Conservation (phyloP, 257 asterid genomes). For the Penstemon newberryi region DNA sequence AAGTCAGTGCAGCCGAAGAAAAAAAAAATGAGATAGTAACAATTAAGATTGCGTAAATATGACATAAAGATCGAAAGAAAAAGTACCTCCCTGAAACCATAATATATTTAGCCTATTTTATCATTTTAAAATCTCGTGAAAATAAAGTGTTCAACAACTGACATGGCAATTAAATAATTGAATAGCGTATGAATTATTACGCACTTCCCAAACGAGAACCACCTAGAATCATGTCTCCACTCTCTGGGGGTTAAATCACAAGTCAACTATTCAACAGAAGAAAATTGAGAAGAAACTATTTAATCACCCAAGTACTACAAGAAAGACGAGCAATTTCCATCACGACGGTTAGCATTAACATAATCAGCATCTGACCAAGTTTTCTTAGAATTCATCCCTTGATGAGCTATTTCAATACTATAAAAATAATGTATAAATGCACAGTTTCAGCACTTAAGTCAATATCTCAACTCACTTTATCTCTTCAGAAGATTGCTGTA, state of each 20-base stretch:
- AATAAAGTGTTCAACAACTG: constrained; percentile 19
- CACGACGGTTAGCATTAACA: background rate
- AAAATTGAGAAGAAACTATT: constrained; percentile 4
- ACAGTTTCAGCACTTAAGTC: constrained; percentile 11
- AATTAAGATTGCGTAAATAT: constrained; percentile 11
- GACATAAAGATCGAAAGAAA: constrained; percentile 3
- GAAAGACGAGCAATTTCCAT: background rate
- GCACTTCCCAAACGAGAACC: constrained; percentile 20
- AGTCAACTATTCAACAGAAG: constrained; percentile 7
- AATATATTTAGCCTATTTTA: constrained; percentile 13
- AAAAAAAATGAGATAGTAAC: constrained; percentile 12
- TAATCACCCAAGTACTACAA: background rate
- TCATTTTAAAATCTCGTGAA: constrained; percentile 11
- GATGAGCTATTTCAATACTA: constrained; percentile 15
- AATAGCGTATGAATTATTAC: constrained; percentile 13
- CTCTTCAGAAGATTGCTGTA: background rate
- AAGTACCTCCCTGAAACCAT: constrained; percentile 15
- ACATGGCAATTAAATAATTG: constrained; percentile 17
- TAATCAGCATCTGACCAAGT: constrained; percentile 16
- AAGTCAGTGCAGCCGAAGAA: constrained; percentile 25
- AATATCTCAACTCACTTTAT: constrained; percentile 16
- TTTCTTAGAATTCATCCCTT: constrained; percentile 4
- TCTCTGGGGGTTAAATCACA: constrained; percentile 14
- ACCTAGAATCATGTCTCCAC: constrained; percentile 22
- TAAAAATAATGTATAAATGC: background rate